phyloP scores from a whole-genome alignment of 1,284 basidiomycete species.

The Cryptococcus wingfieldii region DNA sequence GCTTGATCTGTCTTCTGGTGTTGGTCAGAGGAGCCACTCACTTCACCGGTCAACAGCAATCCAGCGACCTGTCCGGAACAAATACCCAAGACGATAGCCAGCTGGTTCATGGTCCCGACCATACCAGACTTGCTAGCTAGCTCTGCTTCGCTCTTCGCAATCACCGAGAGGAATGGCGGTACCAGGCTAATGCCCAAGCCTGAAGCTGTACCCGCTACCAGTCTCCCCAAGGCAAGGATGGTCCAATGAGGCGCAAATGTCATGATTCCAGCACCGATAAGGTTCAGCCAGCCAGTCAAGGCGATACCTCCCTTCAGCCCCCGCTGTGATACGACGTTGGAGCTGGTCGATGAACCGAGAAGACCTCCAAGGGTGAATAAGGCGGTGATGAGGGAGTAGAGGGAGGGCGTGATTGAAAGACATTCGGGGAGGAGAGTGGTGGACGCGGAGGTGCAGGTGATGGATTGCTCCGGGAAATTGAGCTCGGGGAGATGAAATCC shows the following conservation, averaged over 20 bases:
- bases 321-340: constrained; percentile 62
- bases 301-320: constrained; percentile 52
- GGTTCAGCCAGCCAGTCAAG: constrained; percentile 59
- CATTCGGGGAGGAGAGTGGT: constrained; percentile 51
- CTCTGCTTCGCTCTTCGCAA: constrained; percentile 58
- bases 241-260: constrained; percentile 58
- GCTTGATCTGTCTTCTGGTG: constrained; percentile 10
- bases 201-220: constrained; percentile 71
- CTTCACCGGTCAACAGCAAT: constrained; percentile 38
- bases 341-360: constrained; percentile 67
- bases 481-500: constrained; percentile 73
- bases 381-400: constrained; percentile 75
- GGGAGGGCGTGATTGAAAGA: constrained; percentile 68
- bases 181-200: constrained; percentile 81
- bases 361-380: constrained; percentile 86
- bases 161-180: constrained; percentile 77
- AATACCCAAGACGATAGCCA: constrained; percentile 78
- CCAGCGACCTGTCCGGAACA: constrained; percentile 64
- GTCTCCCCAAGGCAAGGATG: constrained; percentile 64
- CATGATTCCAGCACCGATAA: constrained; percentile 63
- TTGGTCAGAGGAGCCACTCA: constrained; percentile 57
- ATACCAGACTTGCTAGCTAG: constrained; percentile 23
- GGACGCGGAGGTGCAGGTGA: constrained; percentile 58
- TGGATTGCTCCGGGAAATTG: constrained; percentile 74
- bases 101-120: constrained; percentile 77